A percentile compares a stretch with the other conserved stretches of the same genome.
phyloP scores from a whole-genome alignment of 805 yeast genomes.

The Yamadazyma kitorensis region DNA sequence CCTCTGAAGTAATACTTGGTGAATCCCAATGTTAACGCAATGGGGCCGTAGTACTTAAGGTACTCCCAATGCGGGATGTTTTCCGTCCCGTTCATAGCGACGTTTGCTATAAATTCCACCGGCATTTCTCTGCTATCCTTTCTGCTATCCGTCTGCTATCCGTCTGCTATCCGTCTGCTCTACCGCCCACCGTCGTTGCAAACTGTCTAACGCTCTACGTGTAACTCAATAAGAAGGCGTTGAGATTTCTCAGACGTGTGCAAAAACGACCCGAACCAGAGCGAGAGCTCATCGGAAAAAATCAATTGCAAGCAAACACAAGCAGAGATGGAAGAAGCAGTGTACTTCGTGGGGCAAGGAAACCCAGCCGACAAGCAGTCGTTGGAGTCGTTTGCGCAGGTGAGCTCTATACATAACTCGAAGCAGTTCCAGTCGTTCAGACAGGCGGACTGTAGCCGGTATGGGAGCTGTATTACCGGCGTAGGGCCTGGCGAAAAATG shows the following conservation, averaged over 20 bases:
- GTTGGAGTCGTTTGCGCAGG: constrained; percentile 38
- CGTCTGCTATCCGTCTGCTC: background rate
- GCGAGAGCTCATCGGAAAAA: too few relatives aligned
- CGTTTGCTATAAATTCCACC: constrained; percentile 70
- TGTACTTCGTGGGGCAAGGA: constrained; percentile 46
- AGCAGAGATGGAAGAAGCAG: constrained; percentile 58
- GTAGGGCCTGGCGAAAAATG: constrained; percentile 48
- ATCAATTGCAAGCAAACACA: too few relatives aligned
- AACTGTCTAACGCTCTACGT: background rate
- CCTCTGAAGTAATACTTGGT: constrained; percentile 80
- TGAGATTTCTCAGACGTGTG: too few relatives aligned
- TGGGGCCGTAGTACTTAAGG: constrained; percentile 58
- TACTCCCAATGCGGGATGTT: constrained; percentile 71
- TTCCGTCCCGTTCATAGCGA: constrained; percentile 68
- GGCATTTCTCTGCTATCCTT: constrained; percentile 57
- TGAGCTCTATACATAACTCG: constrained; percentile 46
- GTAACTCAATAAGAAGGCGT: background rate
- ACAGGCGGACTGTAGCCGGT: constrained; percentile 45
- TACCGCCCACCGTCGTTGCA: background rate
- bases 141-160: background rate
- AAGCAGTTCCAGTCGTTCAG: constrained; percentile 50
- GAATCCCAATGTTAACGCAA: constrained; percentile 41
- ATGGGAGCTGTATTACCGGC: constrained; percentile 49
- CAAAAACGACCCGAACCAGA: too few relatives aligned
- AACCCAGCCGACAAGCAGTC: constrained; percentile 43